Evolutionary conservation across 2,329 filamentous ascomycete genomes (phyloP).

Genomic region (Pseudogymnoascus sp.): DNA sequence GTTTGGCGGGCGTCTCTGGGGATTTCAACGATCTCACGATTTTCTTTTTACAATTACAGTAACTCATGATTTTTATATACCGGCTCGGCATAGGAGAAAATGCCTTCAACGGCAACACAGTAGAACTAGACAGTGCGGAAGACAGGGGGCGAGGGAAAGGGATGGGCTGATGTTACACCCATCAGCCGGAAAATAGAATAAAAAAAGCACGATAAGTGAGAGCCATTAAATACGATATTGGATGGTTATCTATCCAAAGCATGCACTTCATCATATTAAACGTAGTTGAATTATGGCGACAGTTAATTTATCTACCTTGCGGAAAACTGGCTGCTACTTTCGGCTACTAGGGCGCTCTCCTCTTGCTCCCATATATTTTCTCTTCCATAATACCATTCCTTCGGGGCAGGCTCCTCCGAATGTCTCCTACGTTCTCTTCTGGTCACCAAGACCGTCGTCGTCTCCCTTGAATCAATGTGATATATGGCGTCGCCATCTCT

Average conservation of each 20-base stretch:
- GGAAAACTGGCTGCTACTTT: background rate
- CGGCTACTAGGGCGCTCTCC: too few species aligned
- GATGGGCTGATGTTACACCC: background rate
- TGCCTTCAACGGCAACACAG: constrained; percentile 19
- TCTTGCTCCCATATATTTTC: too few species aligned
- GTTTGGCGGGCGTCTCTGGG: constrained; percentile 24
- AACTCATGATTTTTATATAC: constrained; percentile 9
- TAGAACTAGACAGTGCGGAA: constrained; percentile 16
- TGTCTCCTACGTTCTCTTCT: too few species aligned
- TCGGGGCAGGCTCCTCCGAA: too few species aligned
- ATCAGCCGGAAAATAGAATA: background rate
- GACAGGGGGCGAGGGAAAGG: background rate
- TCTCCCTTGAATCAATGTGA: too few species aligned
- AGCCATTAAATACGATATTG: background rate
- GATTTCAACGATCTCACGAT: constrained; percentile 20
- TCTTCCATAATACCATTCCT: too few species aligned
- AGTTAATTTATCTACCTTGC: background rate
- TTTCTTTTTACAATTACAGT: constrained; percentile 9
- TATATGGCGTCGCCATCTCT: too few species aligned
- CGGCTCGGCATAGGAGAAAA: constrained; percentile 1
- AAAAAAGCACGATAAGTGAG: background rate
- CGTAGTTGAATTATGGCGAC: background rate
- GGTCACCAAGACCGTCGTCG: too few species aligned
- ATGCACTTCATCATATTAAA: background rate
- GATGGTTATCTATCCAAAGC: background rate